A percentile compares a stretch with the other conserved stretches of the same genome.
Evolutionary conservation across 23 red algal species (phyloP).

Genomic region (Gracilaria domingensis): DNA sequence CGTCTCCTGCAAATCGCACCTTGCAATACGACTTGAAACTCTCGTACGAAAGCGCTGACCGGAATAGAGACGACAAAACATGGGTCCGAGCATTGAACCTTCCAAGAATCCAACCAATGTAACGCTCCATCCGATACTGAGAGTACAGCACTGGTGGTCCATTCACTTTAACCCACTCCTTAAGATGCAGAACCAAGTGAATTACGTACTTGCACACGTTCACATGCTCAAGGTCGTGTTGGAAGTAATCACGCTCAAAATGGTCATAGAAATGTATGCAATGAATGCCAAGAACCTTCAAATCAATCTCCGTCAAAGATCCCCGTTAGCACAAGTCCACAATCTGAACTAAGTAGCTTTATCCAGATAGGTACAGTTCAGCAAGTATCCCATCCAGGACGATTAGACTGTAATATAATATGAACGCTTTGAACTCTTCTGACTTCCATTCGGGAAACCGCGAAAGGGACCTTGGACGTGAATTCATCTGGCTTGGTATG

Average conservation of each 20-base stretch:
- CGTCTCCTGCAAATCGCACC: too few species aligned
- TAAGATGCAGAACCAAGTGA: conserved; percentile 9
- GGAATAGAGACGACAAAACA: background rate
- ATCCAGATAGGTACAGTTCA: background rate
- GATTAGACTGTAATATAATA: background rate
- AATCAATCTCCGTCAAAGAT: background rate
- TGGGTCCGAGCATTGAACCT: background rate
- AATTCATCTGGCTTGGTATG: background rate
- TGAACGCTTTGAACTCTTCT: background rate
- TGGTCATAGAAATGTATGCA: conserved; percentile 11
- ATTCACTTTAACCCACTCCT: background rate
- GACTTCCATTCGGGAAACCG: conserved; percentile 12
- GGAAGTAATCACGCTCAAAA: conserved; percentile 39
- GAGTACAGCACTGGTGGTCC: too few species aligned
- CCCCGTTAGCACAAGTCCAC: background rate
- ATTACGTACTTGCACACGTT: conserved; percentile 12
- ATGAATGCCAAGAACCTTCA: background rate
- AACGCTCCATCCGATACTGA: conserved; percentile 39
- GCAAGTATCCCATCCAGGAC: background rate
- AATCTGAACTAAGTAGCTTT: background rate
- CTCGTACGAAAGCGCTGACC: background rate
- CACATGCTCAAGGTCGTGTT: background rate
- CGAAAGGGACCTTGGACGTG: background rate
- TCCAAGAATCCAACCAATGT: conserved; percentile 11
- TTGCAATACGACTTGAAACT: background rate